These are phyloP conservation scores for Nemania sp. DNA, from an alignment of 2,329 filamentous ascomycete species.

Conservation along the genomic window DNA sequence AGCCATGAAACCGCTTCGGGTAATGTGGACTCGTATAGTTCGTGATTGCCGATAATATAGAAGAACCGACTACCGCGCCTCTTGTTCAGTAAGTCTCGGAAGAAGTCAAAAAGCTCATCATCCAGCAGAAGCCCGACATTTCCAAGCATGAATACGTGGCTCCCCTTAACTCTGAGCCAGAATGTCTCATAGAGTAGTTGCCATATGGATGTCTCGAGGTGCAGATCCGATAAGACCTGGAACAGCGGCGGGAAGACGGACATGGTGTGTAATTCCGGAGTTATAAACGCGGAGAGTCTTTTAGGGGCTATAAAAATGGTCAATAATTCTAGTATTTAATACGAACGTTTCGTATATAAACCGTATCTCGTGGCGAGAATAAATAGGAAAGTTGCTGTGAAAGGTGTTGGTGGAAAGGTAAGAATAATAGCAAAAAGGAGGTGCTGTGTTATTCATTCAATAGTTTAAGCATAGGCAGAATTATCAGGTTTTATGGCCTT, in stretches of 20 bases:
- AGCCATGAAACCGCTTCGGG: slow-evolving; percentile 21
- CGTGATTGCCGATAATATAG: slow-evolving; percentile 30
- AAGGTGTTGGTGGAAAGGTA: slow-evolving; percentile 13
- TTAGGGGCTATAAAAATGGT: slow-evolving; percentile 1
- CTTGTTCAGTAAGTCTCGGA: slow-evolving; percentile 14
- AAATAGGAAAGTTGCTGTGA: slow-evolving; percentile 21
- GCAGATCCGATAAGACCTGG: slow-evolving; percentile 30
- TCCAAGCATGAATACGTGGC: slow-evolving; percentile 27
- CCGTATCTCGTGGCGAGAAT: slow-evolving; percentile 17
- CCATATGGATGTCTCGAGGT: slow-evolving; percentile 24
- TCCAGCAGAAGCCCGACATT: slow-evolving; percentile 24
- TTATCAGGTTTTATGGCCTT: slow-evolving; percentile 15
- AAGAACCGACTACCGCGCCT: slow-evolving; percentile 29
- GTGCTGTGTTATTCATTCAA: slow-evolving; percentile 5
- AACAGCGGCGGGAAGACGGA: slow-evolving; percentile 22
- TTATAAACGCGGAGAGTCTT: slow-evolving; percentile 19
- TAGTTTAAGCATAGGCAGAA: slow-evolving; percentile 11
- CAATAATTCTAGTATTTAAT: slow-evolving; percentile 8
- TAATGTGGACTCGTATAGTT: slow-evolving; percentile 25
- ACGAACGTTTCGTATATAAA: slow-evolving; percentile 4
- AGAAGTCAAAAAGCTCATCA: slow-evolving; percentile 25
- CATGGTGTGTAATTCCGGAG: slow-evolving; percentile 22
- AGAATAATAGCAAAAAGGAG: slow-evolving; percentile 16
- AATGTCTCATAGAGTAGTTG: slow-evolving; percentile 21
- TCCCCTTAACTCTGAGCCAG: slow-evolving; percentile 12